These are phyloP conservation scores for Saccharomyces paradoxus DNA, from an alignment of 805 yeast species.

Conservation along the genomic window DNA sequence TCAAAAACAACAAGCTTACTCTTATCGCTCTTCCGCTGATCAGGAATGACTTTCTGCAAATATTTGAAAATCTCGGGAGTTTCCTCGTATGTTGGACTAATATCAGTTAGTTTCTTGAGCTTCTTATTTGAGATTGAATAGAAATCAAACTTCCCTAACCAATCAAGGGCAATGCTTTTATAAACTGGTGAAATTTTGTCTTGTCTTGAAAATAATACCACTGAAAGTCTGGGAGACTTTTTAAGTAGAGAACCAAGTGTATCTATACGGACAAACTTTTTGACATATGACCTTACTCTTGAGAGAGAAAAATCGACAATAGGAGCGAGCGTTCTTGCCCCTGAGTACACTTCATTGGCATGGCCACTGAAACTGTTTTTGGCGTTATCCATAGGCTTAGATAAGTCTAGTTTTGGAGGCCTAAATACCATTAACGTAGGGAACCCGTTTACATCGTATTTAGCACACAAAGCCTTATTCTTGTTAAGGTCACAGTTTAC, in stretches of 20 bases:
- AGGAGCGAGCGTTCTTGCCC: slow-evolving; percentile 50
- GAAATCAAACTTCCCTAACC: slow-evolving; percentile 42
- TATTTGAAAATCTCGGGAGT: slow-evolving; percentile 20
- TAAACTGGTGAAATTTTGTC: slow-evolving; percentile 44
- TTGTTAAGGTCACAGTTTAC: slow-evolving; percentile 72
- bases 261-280: slow-evolving; percentile 35
- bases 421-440: slow-evolving; percentile 80
- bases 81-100: slow-evolving; percentile 1
- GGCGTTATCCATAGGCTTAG: slow-evolving; percentile 14
- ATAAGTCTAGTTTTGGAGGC: slow-evolving; percentile 55
- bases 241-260: slow-evolving; percentile 25
- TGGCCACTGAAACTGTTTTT: slow-evolving; percentile 26
- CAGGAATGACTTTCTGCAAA: slow-evolving; percentile 8
- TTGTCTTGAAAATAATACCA: slow-evolving; percentile 47
- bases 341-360: slow-evolving; percentile 50
- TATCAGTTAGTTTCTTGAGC: slow-evolving; percentile 10
- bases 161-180: slow-evolving; percentile 66
- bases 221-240: slow-evolving; percentile 29
- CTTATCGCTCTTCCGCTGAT: slow-evolving; percentile 9
- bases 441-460: slow-evolving; percentile 61
- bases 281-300: slow-evolving; percentile 59
- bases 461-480: slow-evolving; percentile 63
- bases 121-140: slow-evolving; percentile 34
- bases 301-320: slow-evolving; percentile 48
- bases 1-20: slow-evolving; percentile 21